Conservation (phyloP, 2,329 filamentous ascomycete species). For the Fusarium sp. region DNA sequence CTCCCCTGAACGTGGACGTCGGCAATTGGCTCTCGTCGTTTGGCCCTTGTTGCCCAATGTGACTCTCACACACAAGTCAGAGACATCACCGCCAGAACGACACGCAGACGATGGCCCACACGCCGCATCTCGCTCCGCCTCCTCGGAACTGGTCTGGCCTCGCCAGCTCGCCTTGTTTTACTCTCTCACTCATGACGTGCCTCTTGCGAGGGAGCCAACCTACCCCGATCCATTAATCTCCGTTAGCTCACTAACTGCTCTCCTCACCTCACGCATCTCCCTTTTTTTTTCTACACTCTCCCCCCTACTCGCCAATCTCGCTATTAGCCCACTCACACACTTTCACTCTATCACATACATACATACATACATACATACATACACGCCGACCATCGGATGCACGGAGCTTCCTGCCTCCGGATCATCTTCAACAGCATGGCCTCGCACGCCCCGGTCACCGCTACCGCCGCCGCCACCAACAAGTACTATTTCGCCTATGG, state of each 20-base stretch:
- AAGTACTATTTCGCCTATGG: constrained; percentile 57
- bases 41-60: constrained; percentile 43
- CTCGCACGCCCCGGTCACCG: constrained; percentile 28
- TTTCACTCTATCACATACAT: not conserved
- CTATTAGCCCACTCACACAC: constrained; percentile 7
- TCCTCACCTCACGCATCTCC: not conserved
- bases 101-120: constrained; percentile 6
- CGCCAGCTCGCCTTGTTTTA: not conserved
- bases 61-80: constrained; percentile 12
- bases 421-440: constrained; percentile 36
- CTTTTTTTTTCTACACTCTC: constrained; percentile 6
- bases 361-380: not conserved
- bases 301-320: constrained; percentile 3
- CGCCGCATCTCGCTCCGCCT: constrained; percentile 11
- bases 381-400: constrained; percentile 30
- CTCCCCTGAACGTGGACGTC: constrained; percentile 37
- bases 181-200: not conserved
- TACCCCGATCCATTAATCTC: constrained; percentile 36
- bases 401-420: constrained; percentile 39
- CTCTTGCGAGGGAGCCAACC: constrained; percentile 36
- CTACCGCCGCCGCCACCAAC: constrained; percentile 39
- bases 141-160: not conserved
- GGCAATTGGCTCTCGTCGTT: constrained; percentile 36
- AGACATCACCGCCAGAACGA: constrained; percentile 10
- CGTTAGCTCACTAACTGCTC: constrained; percentile 32